Conservation (phyloP, 257 asterid species). For the Coffea eugenioides region DNA sequence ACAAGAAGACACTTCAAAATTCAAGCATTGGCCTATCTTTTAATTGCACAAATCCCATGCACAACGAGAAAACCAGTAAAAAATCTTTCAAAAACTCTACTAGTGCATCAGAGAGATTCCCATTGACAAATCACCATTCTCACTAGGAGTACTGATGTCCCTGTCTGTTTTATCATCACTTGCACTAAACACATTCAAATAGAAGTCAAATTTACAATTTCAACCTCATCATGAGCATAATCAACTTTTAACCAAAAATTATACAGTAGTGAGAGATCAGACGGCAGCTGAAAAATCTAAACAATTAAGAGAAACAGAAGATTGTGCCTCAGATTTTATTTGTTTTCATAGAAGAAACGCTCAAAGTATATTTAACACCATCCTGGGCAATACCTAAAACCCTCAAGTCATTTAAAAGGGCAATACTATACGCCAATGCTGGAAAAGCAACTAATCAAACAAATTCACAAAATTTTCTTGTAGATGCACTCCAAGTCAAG, state of each 20-base stretch:
- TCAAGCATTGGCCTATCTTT: neutral
- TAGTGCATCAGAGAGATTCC: conserved; percentile 61
- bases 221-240: neutral
- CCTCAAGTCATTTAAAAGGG: too few relatives aligned
- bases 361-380: conserved; percentile 13
- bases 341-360: conserved; percentile 11
- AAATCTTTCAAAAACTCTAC: neutral
- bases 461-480: neutral
- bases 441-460: neutral
- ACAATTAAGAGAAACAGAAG: neutral
- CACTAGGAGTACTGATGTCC: conserved; percentile 50
- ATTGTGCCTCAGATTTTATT: conserved; percentile 12
- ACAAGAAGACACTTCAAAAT: neutral
- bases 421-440: neutral
- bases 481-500: neutral
- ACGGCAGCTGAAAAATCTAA: neutral
- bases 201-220: neutral
- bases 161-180: conserved; percentile 55
- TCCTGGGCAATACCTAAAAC: neutral
- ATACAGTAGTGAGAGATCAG: neutral
- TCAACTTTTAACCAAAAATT: too few relatives aligned
- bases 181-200: conserved; percentile 18
- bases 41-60: too few relatives aligned
- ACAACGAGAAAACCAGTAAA: too few relatives aligned
- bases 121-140: conserved; percentile 45